Base-by-base conservation (phyloP, 1,284 basidiomycete genomes). In the Cutaneotrichosporon cyanovorans region DNA sequence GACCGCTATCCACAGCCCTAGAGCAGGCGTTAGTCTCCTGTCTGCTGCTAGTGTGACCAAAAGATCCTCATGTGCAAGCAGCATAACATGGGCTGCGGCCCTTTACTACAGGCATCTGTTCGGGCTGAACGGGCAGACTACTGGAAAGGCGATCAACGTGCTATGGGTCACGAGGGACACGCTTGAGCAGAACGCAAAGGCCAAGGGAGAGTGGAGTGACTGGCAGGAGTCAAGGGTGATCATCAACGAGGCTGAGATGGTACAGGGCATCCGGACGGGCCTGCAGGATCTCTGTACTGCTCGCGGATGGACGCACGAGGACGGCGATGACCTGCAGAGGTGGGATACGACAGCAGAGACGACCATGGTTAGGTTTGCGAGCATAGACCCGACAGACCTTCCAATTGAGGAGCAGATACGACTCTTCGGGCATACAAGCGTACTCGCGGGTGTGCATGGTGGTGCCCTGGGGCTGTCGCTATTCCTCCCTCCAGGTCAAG, bases 101-200 rank as follows among this genome's bases (percentile, higher is more conserved):
- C 67, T 68, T 40, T 71, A 65, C 50, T 65, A 65, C 46, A 63
- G 68, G 14, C 59, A 66, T 36, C 51, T 71, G 2, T 67, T 68
- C 35, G 67, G 68, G 4, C 37, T 45, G 9, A 8, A 4, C n/a
- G 23, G 8, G 5, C 7, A 16, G 10, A 8, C 16, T 18, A 14
- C 11, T 18, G 10, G 22, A 2, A 19, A 50, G 51, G 21, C 58
- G 0, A 59, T 71, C 49, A 66, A 69, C 45, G 57, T 71, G 10
- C 59, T 71, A 2, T 71, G 63, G 60, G 52, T 71, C 4, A 61
- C 61, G 2, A 50, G 68, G 8, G 53, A 54, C 2, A 65, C 66
- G 40, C 55, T 67, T 15, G 63, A 68, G 20, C 60, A 60, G 45
- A 56, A 58, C 37, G 46, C 50, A 12, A 50, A 63, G 31, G 47